phyloP scores from a whole-genome alignment of 345 rosid genomes.

The Clarkia xantiana region DNA sequence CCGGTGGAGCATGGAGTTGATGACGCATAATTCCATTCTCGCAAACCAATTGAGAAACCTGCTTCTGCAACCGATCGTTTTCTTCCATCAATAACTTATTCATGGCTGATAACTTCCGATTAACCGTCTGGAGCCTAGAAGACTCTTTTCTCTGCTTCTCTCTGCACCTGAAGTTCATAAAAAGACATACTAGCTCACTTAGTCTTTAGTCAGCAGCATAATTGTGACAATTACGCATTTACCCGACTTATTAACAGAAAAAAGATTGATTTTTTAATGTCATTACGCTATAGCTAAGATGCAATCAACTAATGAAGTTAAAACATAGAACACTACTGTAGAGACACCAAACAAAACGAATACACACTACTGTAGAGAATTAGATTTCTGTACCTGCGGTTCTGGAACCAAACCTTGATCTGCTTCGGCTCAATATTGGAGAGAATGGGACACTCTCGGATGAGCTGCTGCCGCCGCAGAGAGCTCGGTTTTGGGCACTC shows the following conservation, averaged over 20 bases:
- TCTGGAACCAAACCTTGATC: slow-evolving; percentile 99
- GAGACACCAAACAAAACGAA: no score
- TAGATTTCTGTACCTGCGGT: slow-evolving; percentile 55
- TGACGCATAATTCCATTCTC: slow-evolving; percentile 89
- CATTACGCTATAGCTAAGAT: no score
- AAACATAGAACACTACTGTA: no score
- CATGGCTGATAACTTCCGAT: slow-evolving; percentile 89
- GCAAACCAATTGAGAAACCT: slow-evolving; percentile 90
- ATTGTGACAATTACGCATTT: not conserved
- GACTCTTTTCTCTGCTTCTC: slow-evolving; percentile 98
- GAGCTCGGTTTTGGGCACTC: slow-evolving; percentile 99
- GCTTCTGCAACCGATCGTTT: slow-evolving; percentile 95
- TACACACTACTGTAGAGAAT: no score
- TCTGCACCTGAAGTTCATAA: slow-evolving; percentile 53
- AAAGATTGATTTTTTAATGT: no score
- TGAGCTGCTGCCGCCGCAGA: slow-evolving; percentile 85
- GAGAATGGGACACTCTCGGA: slow-evolving; percentile 92
- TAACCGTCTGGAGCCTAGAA: slow-evolving; percentile 86
- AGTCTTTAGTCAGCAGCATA: slow-evolving; percentile 3
- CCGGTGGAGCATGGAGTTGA: slow-evolving; percentile 64
- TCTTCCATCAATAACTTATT: slow-evolving; percentile 97
- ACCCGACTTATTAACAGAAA: no score
- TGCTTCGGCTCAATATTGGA: slow-evolving; percentile 94
- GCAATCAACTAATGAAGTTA: not conserved
- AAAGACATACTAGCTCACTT: slow-evolving; percentile 7